Evolutionary conservation across 345 rosid genomes (phyloP).

Genomic region (Anastatica hierochuntica): DNA sequence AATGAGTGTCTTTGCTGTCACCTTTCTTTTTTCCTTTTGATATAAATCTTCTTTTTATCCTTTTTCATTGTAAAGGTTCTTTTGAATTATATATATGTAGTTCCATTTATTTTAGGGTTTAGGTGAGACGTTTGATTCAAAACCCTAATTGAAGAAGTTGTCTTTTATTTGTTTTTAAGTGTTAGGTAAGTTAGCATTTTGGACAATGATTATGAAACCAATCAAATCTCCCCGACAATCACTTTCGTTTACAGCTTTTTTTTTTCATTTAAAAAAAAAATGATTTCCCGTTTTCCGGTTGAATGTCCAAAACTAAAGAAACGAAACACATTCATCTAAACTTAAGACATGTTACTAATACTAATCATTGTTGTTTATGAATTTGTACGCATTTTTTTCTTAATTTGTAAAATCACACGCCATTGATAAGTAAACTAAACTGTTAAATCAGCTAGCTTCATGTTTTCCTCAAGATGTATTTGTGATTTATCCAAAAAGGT

Average conservation of each 20-base stretch:
- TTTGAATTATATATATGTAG: not conserved
- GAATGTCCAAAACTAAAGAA: conserved; percentile 9
- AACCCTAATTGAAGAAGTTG: conserved; percentile 4
- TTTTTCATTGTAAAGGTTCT: not conserved
- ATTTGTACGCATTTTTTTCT: not conserved
- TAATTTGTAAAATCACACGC: conserved; percentile 12
- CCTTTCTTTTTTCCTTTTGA: not conserved
- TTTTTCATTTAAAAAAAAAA: not conserved
- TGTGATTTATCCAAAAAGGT: not conserved
- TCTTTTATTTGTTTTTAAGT: conserved; percentile 20
- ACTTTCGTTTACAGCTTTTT: conserved; percentile 5
- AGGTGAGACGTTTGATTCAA: conserved; percentile 23
- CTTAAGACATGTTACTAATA: not conserved
- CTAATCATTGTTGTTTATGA: conserved; percentile 14
- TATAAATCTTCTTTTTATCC: not conserved
- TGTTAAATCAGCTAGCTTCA: not conserved
- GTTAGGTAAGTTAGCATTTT: conserved; percentile 25
- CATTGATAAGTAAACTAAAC: conserved; percentile 14
- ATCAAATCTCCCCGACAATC: conserved; percentile 30
- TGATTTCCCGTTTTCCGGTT: conserved; percentile 8
- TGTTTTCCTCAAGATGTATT: not conserved
- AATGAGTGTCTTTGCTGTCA: conserved; percentile 23
- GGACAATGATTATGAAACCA: conserved; percentile 26
- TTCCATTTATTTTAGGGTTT: too few species aligned
- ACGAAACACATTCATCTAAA: conserved; percentile 4